Evolutionary conservation across 345 rosid genomes (phyloP).

Genomic region (Capsella bursapastoris): DNA sequence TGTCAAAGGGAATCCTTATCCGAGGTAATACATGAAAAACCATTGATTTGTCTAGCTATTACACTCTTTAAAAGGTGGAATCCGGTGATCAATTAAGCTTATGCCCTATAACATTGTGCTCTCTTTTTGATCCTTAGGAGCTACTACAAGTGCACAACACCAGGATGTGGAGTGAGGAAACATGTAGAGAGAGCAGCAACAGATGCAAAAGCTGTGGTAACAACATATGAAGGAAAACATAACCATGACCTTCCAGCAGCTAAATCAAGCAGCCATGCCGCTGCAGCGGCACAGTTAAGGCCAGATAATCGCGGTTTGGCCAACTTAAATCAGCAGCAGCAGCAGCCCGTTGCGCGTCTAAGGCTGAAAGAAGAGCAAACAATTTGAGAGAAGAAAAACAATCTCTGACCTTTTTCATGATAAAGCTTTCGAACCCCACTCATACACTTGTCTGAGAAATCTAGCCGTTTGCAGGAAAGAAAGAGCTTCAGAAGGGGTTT

Average conservation of each 20-base stretch:
- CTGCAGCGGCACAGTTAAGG: conserved; percentile 51
- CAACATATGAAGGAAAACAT: conserved; percentile 95
- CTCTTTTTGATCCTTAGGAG: conserved; percentile 57
- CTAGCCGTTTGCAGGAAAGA: conserved; percentile 29
- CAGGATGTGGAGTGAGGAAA: conserved; percentile 90
- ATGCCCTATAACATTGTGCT: neutral
- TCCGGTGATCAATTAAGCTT: neutral
- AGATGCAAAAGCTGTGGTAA: conserved; percentile 92
- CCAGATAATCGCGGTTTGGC: conserved; percentile 42
- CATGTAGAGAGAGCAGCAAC: conserved; percentile 96
- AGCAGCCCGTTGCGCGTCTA: conserved; percentile 59
- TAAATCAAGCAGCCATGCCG: conserved; percentile 58
- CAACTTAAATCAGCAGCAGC: conserved; percentile 52
- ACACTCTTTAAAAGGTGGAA: neutral
- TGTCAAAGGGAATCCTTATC: conserved; percentile 94
- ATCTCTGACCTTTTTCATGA: neutral
- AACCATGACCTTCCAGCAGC: conserved; percentile 87
- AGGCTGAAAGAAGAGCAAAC: conserved; percentile 73
- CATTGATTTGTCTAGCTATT: neutral
- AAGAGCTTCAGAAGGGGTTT: conserved; percentile 15
- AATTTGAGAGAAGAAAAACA: conserved; percentile 31
- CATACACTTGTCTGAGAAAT: conserved; percentile 31
- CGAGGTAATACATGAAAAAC: conserved; percentile 55
- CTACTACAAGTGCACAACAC: conserved; percentile 92
- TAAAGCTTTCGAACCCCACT: conserved; percentile 15